Evolutionary conservation across 1,284 basidiomycete genomes (phyloP).

Genomic region (Ceratorhiza oryzae-sativae): DNA sequence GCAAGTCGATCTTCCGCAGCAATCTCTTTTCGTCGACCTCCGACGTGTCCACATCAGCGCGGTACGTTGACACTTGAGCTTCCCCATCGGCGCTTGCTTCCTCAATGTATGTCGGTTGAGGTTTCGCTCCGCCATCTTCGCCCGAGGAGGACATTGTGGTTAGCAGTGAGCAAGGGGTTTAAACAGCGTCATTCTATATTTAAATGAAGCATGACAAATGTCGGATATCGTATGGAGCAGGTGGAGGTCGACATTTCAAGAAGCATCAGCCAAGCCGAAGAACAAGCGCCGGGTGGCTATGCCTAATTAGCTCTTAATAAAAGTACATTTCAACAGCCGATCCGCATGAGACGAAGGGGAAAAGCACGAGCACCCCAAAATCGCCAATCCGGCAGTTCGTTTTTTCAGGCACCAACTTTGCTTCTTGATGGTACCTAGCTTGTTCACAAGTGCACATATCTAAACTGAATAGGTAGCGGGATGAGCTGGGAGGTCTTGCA

Average conservation of each 20-base stretch:
- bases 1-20: constrained; percentile 47
- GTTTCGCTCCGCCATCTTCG: constrained; percentile 1
- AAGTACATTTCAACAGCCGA: too few species aligned
- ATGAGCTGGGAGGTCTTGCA: not conserved
- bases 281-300: not conserved
- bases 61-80: constrained; percentile 15
- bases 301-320: not conserved
- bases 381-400: too few species aligned
- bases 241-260: constrained; percentile 14
- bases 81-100: not conserved
- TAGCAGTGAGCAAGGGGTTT: not conserved
- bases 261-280: constrained; percentile 24
- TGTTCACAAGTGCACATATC: too few species aligned
- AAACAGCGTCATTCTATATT: not conserved
- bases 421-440: not conserved
- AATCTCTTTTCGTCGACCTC: constrained; percentile 47
- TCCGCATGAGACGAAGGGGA: too few species aligned
- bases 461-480: not conserved
- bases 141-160: constrained; percentile 11
- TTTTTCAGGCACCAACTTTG: not conserved
- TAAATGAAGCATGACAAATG: constrained; percentile 19
- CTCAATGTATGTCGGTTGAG: constrained; percentile 9
- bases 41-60: constrained; percentile 31
- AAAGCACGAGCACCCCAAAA: too few species aligned
- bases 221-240: not conserved